A percentile compares a stretch with the other conserved stretches of the same genome.
phyloP scores from a whole-genome alignment of 2,329 filamentous ascomycete genomes.

The Anthostomella pinea region DNA sequence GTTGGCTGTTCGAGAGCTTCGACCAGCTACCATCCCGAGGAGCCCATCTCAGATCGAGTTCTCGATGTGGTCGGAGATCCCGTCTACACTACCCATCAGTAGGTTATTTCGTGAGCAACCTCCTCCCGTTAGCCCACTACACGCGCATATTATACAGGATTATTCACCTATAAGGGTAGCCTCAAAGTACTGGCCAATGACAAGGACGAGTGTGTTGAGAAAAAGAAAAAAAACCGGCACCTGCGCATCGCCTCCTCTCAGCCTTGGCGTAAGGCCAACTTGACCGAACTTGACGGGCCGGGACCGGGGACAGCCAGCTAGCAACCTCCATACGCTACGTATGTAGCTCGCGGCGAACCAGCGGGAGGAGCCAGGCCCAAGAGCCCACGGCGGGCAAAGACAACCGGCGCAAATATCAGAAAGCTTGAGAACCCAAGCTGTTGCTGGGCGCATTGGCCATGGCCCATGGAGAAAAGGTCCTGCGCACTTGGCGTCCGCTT shows the following conservation, averaged over 20 bases:
- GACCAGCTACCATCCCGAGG: too few relatives aligned
- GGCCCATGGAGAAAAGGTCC: constrained; percentile 6
- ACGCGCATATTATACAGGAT: background rate
- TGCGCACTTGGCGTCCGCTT: constrained; percentile 26
- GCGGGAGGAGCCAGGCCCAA: too few relatives aligned
- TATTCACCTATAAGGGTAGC: background rate
- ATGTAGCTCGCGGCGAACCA: too few relatives aligned
- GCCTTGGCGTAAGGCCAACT: background rate
- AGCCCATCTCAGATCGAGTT: background rate
- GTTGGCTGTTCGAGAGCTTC: too few relatives aligned
- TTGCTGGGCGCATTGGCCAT: constrained; percentile 11
- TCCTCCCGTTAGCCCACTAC: background rate
- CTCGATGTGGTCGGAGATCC: background rate
- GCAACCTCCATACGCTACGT: too few relatives aligned
- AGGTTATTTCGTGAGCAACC: background rate
- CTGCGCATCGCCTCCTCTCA: background rate
- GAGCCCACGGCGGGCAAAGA: too few relatives aligned
- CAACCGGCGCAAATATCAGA: constrained; percentile 6
- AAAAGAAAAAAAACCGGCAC: background rate
- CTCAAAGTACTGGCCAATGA: background rate
- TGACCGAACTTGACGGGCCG: background rate
- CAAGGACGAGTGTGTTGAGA: background rate
- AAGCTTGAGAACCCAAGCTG: constrained; percentile 3
- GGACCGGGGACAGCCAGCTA: too few relatives aligned
- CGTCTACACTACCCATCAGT: background rate